A percentile compares a stretch with the other conserved stretches of the same genome.
These are phyloP conservation scores for Trypanosoma caninum DNA, from an alignment of 208 protist species.

Conservation along the genomic window DNA sequence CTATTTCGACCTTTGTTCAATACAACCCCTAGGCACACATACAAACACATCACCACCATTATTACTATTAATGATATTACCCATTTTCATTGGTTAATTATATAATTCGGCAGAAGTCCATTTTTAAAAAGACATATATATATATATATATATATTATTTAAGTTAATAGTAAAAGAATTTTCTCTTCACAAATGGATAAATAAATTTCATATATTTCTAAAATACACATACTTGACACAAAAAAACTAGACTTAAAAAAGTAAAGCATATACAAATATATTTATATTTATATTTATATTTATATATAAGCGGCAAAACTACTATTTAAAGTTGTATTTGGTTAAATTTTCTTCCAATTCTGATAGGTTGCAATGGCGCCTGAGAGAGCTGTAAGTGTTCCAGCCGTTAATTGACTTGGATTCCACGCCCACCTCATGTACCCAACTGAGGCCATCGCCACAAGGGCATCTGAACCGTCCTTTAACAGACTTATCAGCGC, in stretches of 20 bases:
- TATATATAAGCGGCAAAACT: not conserved
- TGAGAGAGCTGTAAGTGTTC: constrained; percentile 77
- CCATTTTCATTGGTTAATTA: too few relatives aligned
- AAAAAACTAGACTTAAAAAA: not conserved
- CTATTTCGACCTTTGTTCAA: too few relatives aligned
- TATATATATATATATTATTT: constrained; percentile 12
- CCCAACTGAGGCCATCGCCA: constrained; percentile 79
- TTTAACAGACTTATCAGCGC: constrained; percentile 75
- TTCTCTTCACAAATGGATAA: not conserved
- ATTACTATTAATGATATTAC: too few relatives aligned
- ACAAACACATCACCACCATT: too few relatives aligned
- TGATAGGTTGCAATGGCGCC: constrained; percentile 86
- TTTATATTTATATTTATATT: constrained; percentile 14
- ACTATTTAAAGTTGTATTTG: constrained; percentile 2
- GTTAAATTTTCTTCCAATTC: constrained; percentile 90
- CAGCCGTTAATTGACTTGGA: constrained; percentile 57
- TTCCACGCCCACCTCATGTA: constrained; percentile 76
- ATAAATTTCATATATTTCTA: not conserved
- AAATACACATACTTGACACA: not conserved
- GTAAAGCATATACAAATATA: not conserved
- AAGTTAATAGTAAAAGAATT: too few relatives aligned
- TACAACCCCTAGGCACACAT: too few relatives aligned
- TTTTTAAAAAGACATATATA: constrained; percentile 1
- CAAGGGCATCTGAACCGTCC: constrained; percentile 77
- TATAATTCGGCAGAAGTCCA: not conserved